Evolutionary conservation across 2,329 filamentous ascomycete genomes (phyloP).

Genomic region (Aspergillus pseudoterreus): DNA sequence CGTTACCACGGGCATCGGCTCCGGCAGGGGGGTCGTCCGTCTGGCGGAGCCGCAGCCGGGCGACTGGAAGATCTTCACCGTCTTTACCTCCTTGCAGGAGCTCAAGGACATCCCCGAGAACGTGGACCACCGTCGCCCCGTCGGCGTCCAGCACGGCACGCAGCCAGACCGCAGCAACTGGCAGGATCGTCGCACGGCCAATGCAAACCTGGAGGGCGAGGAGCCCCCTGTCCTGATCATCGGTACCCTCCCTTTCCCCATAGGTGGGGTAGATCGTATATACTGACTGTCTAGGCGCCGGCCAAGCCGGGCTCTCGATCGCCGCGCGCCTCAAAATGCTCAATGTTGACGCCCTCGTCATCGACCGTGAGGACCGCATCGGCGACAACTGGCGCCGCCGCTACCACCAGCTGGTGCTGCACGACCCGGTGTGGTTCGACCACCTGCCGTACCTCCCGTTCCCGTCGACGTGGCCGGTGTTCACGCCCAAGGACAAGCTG

Average conservation of each 20-base stretch:
- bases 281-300: constrained; percentile 45
- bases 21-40: constrained; percentile 55
- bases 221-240: constrained; percentile 61
- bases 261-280: too few relatives aligned
- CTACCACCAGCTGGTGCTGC: constrained; percentile 63
- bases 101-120: constrained; percentile 54
- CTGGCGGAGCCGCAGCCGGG: constrained; percentile 39
- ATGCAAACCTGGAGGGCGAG: constrained; percentile 48
- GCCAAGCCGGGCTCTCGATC: constrained; percentile 57
- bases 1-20: constrained; percentile 52
- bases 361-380: constrained; percentile 56
- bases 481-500: constrained; percentile 69
- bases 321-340: constrained; percentile 60
- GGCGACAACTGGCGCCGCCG: constrained; percentile 64
- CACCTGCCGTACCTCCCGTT: constrained; percentile 63
- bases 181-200: constrained; percentile 50
- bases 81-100: constrained; percentile 58
- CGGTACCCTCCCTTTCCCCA: constrained; percentile 38
- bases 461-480: constrained; percentile 63
- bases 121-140: constrained; percentile 46
- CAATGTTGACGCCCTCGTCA: constrained; percentile 52
- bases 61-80: constrained; percentile 60
- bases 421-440: constrained; percentile 60
- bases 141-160: constrained; percentile 56
- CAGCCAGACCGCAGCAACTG: constrained; percentile 57